Percentiles rank a stretch among this genome's conserved stretches.
These are phyloP conservation scores for Magnusiomyces tetraspermus DNA, from an alignment of 1,139 yeast genomes.

Conservation along the genomic window DNA sequence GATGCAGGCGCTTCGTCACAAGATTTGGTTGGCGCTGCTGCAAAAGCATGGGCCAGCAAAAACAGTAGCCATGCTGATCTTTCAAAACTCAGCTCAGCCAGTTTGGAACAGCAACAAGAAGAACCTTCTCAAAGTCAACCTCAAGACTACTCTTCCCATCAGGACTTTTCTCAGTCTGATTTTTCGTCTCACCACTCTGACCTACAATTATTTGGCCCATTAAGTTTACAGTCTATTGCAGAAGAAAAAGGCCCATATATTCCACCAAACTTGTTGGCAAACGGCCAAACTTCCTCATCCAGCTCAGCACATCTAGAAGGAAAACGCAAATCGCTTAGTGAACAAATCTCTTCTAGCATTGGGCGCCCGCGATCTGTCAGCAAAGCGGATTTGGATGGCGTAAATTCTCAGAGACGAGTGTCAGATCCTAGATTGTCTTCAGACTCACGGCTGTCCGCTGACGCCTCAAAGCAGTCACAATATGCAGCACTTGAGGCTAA, in stretches of 20 bases:
- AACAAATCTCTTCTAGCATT: constrained; percentile 13
- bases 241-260: constrained; percentile 15
- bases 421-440: no score
- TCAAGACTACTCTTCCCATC: neutral
- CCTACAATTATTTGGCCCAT: neutral
- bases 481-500: neutral
- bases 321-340: constrained; percentile 14
- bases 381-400: constrained; percentile 2
- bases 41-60: constrained; percentile 15
- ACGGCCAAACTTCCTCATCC: neutral
- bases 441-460: no score
- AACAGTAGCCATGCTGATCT: constrained; percentile 15
- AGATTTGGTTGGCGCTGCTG: constrained; percentile 10
- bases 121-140: neutral
- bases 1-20: constrained; percentile 2
- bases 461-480: no score
- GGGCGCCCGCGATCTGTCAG: constrained; percentile 7
- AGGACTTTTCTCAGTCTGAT: neutral
- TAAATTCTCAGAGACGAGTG: neutral
- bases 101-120: neutral
- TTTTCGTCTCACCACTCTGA: neutral
- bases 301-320: constrained; percentile 4
- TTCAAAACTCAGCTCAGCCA: neutral
- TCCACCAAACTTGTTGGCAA: constrained; percentile 10
- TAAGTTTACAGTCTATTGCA: constrained; percentile 10